A percentile compares a stretch with the other conserved stretches of the same genome.
Evolutionary conservation across 345 rosid species (phyloP).

Genomic region (Hibiscus tridactylites): DNA sequence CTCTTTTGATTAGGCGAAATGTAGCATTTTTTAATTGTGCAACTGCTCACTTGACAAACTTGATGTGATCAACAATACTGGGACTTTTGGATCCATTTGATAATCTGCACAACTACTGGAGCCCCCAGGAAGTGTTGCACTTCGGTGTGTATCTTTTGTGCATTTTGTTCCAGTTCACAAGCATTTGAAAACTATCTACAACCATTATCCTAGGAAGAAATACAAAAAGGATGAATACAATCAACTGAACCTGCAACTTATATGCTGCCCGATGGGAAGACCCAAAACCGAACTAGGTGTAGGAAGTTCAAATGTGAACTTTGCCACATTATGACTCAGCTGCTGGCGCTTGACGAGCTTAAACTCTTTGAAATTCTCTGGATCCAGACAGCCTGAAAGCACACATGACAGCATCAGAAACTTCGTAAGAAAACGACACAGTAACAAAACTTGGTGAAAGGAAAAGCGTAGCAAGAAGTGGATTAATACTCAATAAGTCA

Average conservation of each 20-base stretch:
- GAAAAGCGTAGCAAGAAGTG: background rate
- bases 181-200: background rate
- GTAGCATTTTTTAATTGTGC: too few species aligned
- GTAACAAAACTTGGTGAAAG: background rate
- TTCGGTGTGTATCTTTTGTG: too few species aligned
- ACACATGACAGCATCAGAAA: background rate
- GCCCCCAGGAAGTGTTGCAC: too few species aligned
- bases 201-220: background rate
- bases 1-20: too few species aligned
- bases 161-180: background rate
- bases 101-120: too few species aligned
- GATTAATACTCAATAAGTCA: background rate
- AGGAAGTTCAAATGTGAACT: constrained; percentile 75
- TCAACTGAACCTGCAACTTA: constrained; percentile 74
- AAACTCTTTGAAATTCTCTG: constrained; percentile 81
- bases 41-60: too few species aligned
- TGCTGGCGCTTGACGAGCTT: constrained; percentile 74
- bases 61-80: too few species aligned
- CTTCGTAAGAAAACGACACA: background rate
- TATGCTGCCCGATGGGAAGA: constrained; percentile 95
- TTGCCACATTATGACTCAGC: constrained; percentile 94
- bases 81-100: too few species aligned
- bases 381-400: constrained; percentile 62
- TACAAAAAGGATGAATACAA: background rate
- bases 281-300: constrained; percentile 73